Conservation (phyloP, 129 eudicot genomes). For the Ambrosia trifida region DNA sequence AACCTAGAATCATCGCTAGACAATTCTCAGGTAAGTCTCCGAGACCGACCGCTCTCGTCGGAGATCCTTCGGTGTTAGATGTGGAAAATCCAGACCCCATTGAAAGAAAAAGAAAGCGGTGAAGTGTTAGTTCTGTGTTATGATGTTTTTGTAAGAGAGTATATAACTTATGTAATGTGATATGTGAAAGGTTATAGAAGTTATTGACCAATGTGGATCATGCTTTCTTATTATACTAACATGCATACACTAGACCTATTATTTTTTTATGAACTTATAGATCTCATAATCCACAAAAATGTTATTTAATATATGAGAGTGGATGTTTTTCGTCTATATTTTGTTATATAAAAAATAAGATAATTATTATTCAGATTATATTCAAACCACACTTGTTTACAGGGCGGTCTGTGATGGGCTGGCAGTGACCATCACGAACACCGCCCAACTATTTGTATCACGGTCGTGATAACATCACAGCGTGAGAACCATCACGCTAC, state of each 20-base stretch:
- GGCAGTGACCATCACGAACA: too few species aligned
- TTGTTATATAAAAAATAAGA: neutral
- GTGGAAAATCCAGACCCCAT: constrained; percentile 62
- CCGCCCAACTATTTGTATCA: too few species aligned
- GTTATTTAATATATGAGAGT: constrained; percentile 4
- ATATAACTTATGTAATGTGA: neutral
- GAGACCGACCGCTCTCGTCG: constrained; percentile 29
- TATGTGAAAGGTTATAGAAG: constrained; percentile 28
- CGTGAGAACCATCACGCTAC: too few species aligned
- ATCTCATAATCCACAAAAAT: neutral
- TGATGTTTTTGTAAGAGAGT: constrained; percentile 15
- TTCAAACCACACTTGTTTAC: neutral
- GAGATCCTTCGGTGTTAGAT: neutral
- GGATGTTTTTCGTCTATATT: neutral
- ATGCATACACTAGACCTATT: neutral
- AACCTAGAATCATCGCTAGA: constrained; percentile 50
- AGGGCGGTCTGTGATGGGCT: too few species aligned
- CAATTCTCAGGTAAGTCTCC: constrained; percentile 78
- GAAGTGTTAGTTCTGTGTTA: neutral
- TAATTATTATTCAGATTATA: neutral
- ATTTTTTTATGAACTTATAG: neutral
- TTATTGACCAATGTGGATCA: constrained; percentile 39
- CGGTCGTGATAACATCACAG: too few species aligned
- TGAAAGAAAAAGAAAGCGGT: neutral
- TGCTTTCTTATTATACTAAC: constrained; percentile 36